Conservation (phyloP, 1,284 basidiomycete genomes). For the Cryptococcus sp. region DNA sequence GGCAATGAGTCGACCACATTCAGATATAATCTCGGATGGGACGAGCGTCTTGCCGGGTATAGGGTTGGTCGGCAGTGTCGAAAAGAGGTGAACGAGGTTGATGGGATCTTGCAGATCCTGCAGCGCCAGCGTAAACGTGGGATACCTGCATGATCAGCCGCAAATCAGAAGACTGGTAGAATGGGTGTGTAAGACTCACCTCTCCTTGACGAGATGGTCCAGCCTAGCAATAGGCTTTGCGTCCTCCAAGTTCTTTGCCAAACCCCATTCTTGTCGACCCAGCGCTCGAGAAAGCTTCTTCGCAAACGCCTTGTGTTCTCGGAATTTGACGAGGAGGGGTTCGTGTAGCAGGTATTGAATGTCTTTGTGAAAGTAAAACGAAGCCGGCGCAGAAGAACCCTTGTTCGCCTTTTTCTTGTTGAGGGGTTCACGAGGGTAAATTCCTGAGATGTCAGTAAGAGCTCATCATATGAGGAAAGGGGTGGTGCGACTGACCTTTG, state of each 20-base stretch:
- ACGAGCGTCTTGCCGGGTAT: constrained; percentile 57
- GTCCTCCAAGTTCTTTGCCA: constrained; percentile 89
- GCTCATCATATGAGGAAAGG: neutral
- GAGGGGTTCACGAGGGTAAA: constrained; percentile 93
- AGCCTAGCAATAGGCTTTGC: constrained; percentile 80
- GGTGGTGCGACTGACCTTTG: constrained; percentile 62
- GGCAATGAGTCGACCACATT: constrained; percentile 80
- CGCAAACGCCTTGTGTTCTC: constrained; percentile 97
- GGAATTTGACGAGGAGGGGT: constrained; percentile 87
- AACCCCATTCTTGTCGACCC: constrained; percentile 89
- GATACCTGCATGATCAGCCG: constrained; percentile 61
- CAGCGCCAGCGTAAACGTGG: constrained; percentile 91
- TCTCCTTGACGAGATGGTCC: constrained; percentile 97
- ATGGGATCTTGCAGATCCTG: constrained; percentile 97
- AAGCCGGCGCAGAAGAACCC: constrained; percentile 91
- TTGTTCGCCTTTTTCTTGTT: constrained; percentile 94
- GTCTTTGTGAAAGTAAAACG: constrained; percentile 98
- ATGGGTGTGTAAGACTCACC: constrained; percentile 52
- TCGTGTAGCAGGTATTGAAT: constrained; percentile 97
- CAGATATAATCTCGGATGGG: constrained; percentile 76
- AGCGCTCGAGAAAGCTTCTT: constrained; percentile 93
- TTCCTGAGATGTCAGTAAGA: constrained; percentile 56
- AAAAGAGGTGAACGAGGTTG: constrained; percentile 90
- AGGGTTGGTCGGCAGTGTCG: constrained; percentile 75
- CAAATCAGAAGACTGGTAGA: too few relatives aligned